Evolutionary conservation across 106 monocot genomes (phyloP), one percentile per base, ranked within the genome.

Genomic region (Dioscorea zingiberensis): DNA sequence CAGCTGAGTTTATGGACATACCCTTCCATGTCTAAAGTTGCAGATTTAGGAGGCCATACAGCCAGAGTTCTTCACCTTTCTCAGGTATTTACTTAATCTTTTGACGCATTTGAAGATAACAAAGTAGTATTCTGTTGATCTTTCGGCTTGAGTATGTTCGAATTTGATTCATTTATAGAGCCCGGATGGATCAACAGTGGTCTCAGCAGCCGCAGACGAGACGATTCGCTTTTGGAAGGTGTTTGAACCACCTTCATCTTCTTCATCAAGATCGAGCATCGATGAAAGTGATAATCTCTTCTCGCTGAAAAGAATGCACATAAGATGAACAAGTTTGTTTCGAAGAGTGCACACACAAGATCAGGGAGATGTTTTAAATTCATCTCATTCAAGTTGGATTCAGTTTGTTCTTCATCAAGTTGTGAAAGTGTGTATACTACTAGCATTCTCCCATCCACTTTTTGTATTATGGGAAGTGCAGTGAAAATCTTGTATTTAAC

Each of bases 111-210:
- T 10, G n/a, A n/a, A n/a, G n/a, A n/a, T 38, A 38, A 8, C 38
- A 38, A 26, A 19, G 4, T 47, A 22, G 3, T 29, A 4, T 25
- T 17, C 27, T 4, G 3, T 48, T 63, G 6, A 8, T 38, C 38
- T 38, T 38, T 6, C 10, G 38, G 38, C 10, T 38, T 38, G 38
- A 38, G 0, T 38, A 23, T 44, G 24, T 47, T 30, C 10, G 2
- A 59, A 10, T 7, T 73, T 17, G 47, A 32, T 62, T 54, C 10
- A 2, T 63, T 71, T 63, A 27, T 72, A 86, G 86, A 86, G 66
- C 46, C 79, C 86, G 18, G 79, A 86, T 58, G 86, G 86, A 27
- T 65, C 75, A 30, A 76, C 59, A 2, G 78, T 82, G 18, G 86
- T 57, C 13, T 81, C 85, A 21, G 81, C 74, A 23, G 70, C 72